phyloP scores from a whole-genome alignment of 805 yeast species.

The Teunomyces atbi region DNA sequence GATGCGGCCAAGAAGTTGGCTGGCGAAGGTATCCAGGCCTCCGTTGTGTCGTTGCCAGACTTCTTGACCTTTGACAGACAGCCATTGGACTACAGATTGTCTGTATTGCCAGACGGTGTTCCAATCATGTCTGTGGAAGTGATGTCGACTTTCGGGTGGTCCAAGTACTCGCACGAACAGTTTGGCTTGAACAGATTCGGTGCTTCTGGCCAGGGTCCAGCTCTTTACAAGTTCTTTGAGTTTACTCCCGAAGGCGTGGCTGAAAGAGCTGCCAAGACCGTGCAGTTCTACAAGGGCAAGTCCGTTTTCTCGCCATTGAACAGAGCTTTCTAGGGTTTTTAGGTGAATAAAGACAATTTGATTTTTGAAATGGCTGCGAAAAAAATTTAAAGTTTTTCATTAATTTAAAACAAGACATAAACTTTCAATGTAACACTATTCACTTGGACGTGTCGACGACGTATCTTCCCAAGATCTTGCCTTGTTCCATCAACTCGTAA shows the following conservation, averaged over 20 bases:
- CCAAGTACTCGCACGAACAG: conserved; percentile 92
- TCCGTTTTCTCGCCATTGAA: conserved; percentile 71
- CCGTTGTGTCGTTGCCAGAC: conserved; percentile 92
- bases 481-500: conserved; percentile 76
- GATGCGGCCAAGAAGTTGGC: conserved; percentile 77
- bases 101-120: conserved; percentile 91
- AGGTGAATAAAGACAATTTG: not conserved
- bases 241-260: conserved; percentile 94
- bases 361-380: not conserved
- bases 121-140: conserved; percentile 95
- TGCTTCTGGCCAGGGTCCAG: conserved; percentile 87
- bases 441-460: conserved; percentile 76
- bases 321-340: conserved; percentile 59
- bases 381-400: not conserved
- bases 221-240: conserved; percentile 79
- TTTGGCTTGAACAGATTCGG: conserved; percentile 96
- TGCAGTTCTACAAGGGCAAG: conserved; percentile 80
- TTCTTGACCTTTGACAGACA: conserved; percentile 86
- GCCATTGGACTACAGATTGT: conserved; percentile 71
- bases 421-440: conserved; percentile 12
- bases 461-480: conserved; percentile 83
- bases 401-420: not conserved
- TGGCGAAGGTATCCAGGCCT: conserved; percentile 64
- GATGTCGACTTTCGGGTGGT: conserved; percentile 88
- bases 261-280: conserved; percentile 74